Evolutionary conservation across 148 eudicot genomes (phyloP).

Genomic region (Cornus suecica): DNA sequence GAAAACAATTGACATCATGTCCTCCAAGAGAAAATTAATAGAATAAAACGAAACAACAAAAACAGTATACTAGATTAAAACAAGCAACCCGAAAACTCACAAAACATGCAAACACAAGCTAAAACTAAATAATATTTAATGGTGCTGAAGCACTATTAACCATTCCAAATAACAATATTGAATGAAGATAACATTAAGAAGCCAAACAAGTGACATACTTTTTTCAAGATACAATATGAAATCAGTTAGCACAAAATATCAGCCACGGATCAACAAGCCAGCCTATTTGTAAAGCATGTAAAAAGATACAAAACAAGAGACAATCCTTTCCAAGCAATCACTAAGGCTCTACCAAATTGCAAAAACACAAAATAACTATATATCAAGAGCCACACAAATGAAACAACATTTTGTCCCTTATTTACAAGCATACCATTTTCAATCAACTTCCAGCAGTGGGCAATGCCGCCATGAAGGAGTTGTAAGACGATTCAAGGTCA

Average conservation of each 20-base stretch:
- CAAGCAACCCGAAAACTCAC: background rate
- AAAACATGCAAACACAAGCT: background rate
- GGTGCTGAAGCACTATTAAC: background rate
- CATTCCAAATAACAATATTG: background rate
- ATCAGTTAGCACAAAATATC: conserved; percentile 6
- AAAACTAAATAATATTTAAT: background rate
- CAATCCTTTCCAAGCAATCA: conserved; percentile 1
- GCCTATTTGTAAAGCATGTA: background rate
- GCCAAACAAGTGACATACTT: background rate
- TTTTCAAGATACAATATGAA: background rate
- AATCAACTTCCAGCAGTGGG: conserved; percentile 64
- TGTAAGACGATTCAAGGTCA: conserved; percentile 91
- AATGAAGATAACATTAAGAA: background rate
- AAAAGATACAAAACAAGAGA: conserved; percentile 12
- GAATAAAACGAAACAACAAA: background rate
- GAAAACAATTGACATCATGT: background rate
- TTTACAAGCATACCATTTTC: conserved; percentile 37
- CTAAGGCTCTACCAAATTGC: conserved; percentile 10
- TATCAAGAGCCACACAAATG: conserved; percentile 3
- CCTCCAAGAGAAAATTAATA: too few relatives aligned
- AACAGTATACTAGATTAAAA: background rate
- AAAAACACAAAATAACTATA: conserved; percentile 8
- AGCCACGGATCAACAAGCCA: conserved; percentile 5
- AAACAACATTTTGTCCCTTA: conserved; percentile 19
- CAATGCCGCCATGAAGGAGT: conserved; percentile 86